phyloP scores from a whole-genome alignment of 345 rosid species.

The Rhodamnia rubescens region DNA sequence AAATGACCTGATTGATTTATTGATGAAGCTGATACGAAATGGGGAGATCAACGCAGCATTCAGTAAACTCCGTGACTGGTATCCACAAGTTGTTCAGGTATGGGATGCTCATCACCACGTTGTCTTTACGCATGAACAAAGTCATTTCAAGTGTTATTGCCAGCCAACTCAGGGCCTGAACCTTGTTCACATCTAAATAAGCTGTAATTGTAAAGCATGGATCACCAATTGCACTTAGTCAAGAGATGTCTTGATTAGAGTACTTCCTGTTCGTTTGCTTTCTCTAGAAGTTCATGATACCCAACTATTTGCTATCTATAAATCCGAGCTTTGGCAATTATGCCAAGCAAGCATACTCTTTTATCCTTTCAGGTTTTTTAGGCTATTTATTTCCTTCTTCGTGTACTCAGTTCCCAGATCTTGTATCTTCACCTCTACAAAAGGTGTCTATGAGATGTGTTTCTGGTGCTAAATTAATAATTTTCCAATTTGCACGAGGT shows the following conservation, averaged over 20 bases:
- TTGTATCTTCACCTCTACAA: background rate
- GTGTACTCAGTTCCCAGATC: background rate
- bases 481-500: background rate
- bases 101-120: background rate
- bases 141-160: background rate
- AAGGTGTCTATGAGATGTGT: background rate
- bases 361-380: background rate
- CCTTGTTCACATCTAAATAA: background rate
- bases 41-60: slow-evolving; percentile 77
- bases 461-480: background rate
- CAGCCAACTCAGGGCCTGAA: background rate
- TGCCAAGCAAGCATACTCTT: background rate
- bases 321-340: background rate
- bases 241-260: background rate
- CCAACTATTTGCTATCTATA: background rate
- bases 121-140: background rate
- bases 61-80: slow-evolving; percentile 52
- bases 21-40: slow-evolving; percentile 60
- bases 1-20: slow-evolving; percentile 8
- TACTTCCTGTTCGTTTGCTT: background rate
- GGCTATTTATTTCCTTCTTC: background rate
- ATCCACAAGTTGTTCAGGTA: slow-evolving; percentile 87
- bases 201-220: background rate
- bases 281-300: background rate
- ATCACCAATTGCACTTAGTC: background rate